phyloP scores from a whole-genome alignment of 2,329 filamentous ascomycete species.

The Xylariaceae sp. region DNA sequence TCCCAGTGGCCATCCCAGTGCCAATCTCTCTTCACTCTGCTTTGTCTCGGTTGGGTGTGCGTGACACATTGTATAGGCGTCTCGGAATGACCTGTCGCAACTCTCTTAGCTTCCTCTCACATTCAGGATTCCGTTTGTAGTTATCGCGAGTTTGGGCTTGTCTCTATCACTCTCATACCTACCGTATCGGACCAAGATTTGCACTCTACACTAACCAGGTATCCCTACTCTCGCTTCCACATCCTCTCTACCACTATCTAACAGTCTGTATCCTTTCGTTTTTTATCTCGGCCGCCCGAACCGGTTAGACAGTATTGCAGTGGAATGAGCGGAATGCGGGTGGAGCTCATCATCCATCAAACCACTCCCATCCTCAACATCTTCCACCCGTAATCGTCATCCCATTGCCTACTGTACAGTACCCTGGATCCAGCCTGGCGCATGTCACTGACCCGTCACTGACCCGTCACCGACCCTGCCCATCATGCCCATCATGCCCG shows the following conservation, averaged over 20 bases:
- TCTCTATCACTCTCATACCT: not conserved
- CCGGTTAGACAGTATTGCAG: constrained; percentile 13
- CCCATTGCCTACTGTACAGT: constrained; percentile 1
- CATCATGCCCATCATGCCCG: constrained; percentile 20
- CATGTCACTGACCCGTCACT: constrained; percentile 12
- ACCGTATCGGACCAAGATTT: constrained; percentile 11
- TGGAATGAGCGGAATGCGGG: constrained; percentile 8
- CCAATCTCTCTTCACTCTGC: not conserved
- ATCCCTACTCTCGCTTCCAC: too few relatives aligned
- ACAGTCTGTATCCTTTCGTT: not conserved
- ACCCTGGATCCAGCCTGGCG: constrained; percentile 25
- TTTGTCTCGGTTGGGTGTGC: constrained; percentile 12
- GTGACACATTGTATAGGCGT: constrained; percentile 7
- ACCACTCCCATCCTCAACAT: constrained; percentile 23
- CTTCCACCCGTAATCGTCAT: constrained; percentile 24
- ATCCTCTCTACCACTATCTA: too few relatives aligned
- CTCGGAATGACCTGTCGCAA: constrained; percentile 13
- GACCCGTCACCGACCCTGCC: too few relatives aligned
- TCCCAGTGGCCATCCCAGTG: not conserved
- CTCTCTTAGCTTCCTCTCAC: not conserved
- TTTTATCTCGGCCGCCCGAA: constrained; percentile 13
- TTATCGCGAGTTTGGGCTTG: constrained; percentile 4
- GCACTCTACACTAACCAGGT: not conserved
- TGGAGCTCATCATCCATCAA: constrained; percentile 15
- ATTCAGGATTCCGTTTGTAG: not conserved